Evolutionary conservation across 2,329 filamentous ascomycete genomes (phyloP).

Genomic region (Cryoendolithus antarcticus): DNA sequence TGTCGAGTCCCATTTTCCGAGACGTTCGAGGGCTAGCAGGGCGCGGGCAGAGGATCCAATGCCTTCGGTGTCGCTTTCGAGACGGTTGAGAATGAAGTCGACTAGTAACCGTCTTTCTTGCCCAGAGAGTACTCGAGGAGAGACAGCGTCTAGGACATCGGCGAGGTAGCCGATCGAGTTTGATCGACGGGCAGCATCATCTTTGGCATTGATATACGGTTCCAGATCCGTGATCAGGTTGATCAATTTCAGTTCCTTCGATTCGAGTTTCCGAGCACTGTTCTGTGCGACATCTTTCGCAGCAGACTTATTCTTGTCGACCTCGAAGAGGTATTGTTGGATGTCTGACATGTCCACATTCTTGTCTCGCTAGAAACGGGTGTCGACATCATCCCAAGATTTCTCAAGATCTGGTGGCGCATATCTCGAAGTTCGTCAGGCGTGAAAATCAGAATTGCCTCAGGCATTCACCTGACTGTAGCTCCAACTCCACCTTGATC

Average conservation of each 20-base stretch:
- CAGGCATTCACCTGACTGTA: not conserved
- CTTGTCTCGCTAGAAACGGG: too few species aligned
- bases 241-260: constrained; percentile 48
- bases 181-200: constrained; percentile 47
- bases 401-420: not conserved
- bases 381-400: not conserved
- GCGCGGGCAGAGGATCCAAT: constrained; percentile 47
- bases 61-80: constrained; percentile 43
- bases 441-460: not conserved
- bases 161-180: constrained; percentile 43
- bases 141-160: constrained; percentile 38
- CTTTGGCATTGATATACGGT: constrained; percentile 52
- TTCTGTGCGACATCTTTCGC: constrained; percentile 30
- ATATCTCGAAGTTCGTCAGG: not conserved
- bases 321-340: constrained; percentile 39
- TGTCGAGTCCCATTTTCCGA: constrained; percentile 47
- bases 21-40: constrained; percentile 45
- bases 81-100: constrained; percentile 52
- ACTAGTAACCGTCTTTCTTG: constrained; percentile 50
- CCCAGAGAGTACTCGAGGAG: constrained; percentile 43
- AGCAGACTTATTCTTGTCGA: constrained; percentile 35
- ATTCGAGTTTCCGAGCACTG: constrained; percentile 40
- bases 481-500: not conserved
- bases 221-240: constrained; percentile 51
- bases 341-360: constrained; percentile 36